phyloP scores from a whole-genome alignment of 2,329 filamentous ascomycete species.

The Sclerotinia nivalis region DNA sequence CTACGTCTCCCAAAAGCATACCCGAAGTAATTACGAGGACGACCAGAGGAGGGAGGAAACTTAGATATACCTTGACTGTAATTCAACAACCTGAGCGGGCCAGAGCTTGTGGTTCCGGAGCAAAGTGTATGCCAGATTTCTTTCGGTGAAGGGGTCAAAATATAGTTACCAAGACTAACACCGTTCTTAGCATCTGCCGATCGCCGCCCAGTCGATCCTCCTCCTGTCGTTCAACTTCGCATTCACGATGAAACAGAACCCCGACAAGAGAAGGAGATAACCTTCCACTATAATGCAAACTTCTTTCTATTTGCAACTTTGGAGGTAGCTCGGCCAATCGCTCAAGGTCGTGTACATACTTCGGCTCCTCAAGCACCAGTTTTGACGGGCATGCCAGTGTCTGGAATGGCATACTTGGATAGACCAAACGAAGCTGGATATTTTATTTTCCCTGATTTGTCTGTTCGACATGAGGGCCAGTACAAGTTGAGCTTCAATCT shows the following conservation, averaged over 20 bases:
- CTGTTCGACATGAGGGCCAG: conserved; percentile 90
- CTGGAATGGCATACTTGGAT: conserved; percentile 94
- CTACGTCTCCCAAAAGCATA: background rate
- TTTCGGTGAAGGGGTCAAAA: background rate
- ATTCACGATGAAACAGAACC: conserved; percentile 68
- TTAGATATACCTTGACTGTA: conserved; percentile 81
- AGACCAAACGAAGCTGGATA: conserved; percentile 80
- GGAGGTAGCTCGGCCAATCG: conserved; percentile 80
- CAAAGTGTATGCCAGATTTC: conserved; percentile 71
- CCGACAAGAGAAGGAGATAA: conserved; percentile 50
- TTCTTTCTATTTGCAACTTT: conserved; percentile 96
- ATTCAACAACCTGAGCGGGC: conserved; percentile 94
- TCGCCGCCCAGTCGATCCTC: conserved; percentile 48
- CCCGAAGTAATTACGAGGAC: conserved; percentile 40
- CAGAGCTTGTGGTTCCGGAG: conserved; percentile 90
- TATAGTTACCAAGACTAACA: background rate
- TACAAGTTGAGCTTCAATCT: conserved; percentile 91
- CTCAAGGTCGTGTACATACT: conserved; percentile 72
- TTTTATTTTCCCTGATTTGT: conserved; percentile 96
- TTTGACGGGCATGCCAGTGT: conserved; percentile 89
- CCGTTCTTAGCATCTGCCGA: conserved; percentile 33
- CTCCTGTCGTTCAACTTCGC: conserved; percentile 87
- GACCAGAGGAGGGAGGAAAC: conserved; percentile 72
- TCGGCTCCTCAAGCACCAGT: conserved; percentile 74
- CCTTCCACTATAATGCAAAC: conserved; percentile 91